Conservation (phyloP, 257 asterid genomes). For the Forsythia viridissima region DNA sequence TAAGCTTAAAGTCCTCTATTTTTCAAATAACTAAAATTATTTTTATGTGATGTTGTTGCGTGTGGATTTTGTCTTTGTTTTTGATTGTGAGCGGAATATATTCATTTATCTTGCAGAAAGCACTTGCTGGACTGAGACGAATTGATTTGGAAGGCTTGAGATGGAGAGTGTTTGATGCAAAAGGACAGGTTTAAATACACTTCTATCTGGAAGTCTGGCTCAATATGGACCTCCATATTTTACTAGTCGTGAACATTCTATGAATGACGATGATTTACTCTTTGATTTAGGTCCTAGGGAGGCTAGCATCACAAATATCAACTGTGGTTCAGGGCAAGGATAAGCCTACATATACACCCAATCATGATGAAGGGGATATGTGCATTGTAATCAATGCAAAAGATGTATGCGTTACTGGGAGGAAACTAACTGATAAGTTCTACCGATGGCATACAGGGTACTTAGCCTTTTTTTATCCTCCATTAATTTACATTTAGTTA, state of each 20-base stretch:
- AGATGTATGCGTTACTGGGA: slow-evolving; percentile 86
- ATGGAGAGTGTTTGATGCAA: slow-evolving; percentile 96
- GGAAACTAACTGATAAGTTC: slow-evolving; percentile 89
- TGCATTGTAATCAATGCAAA: slow-evolving; percentile 87
- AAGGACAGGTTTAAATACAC: slow-evolving; percentile 70
- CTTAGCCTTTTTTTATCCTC: slow-evolving; percentile 19
- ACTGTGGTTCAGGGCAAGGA: slow-evolving; percentile 97
- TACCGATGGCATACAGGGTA: slow-evolving; percentile 96
- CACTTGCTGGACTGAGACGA: slow-evolving; percentile 82
- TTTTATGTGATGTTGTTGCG: neutral
- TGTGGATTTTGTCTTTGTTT: neutral
- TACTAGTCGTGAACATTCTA: slow-evolving; percentile 2
- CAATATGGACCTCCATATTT: neutral
- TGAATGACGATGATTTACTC: neutral
- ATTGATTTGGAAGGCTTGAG: slow-evolving; percentile 83
- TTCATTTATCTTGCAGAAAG: slow-evolving; percentile 57
- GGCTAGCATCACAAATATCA: slow-evolving; percentile 87
- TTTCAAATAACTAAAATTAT: neutral
- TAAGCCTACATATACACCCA: slow-evolving; percentile 81
- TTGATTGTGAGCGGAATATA: slow-evolving; percentile 14
- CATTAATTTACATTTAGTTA: slow-evolving; percentile 7
- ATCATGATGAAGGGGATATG: slow-evolving; percentile 87
- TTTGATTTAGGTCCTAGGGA: slow-evolving; percentile 72
- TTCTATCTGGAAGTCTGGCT: neutral
- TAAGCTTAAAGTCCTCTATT: neutral